Conservation (phyloP, 1,139 yeast species). For the Saccharomyces hybrid region DNA sequence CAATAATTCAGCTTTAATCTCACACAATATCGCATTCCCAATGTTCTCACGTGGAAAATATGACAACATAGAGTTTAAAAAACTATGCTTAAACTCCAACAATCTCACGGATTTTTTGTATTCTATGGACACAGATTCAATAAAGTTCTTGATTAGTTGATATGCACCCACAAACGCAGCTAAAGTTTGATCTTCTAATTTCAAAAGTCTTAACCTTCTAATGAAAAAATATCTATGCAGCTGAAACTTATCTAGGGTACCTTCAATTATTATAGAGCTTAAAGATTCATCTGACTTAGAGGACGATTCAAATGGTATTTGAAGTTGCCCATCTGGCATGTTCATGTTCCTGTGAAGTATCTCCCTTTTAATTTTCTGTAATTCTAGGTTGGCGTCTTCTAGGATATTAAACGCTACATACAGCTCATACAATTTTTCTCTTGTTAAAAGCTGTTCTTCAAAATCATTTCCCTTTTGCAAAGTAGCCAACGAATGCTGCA, state of each 20-base stretch:
- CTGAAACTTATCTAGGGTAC: constrained; percentile 17
- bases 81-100: constrained; percentile 20
- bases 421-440: constrained; percentile 24
- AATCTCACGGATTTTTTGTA: constrained; percentile 13
- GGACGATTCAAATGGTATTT: constrained; percentile 15
- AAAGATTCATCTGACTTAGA: constrained; percentile 9
- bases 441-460: constrained; percentile 11
- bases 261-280: constrained; percentile 9
- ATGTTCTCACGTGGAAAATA: constrained; percentile 6
- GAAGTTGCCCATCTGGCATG: constrained; percentile 19
- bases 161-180: constrained; percentile 10
- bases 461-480: constrained; percentile 1
- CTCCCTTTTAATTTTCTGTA: constrained; percentile 15
- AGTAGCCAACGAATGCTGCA: constrained; percentile 2
- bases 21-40: constrained; percentile 6
- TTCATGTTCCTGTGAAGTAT: constrained; percentile 6
- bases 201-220: constrained; percentile 18
- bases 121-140: constrained; percentile 11
- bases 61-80: constrained; percentile 13
- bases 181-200: constrained; percentile 9
- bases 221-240: constrained; percentile 20
- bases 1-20: constrained; percentile 23
- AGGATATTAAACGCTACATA: constrained; percentile 21
- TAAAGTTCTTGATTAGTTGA: constrained; percentile 12
- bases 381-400: constrained; percentile 22